Evolutionary conservation across 2,329 filamentous ascomycete species (phyloP).

Genomic region (Neoascochyta sp.): DNA sequence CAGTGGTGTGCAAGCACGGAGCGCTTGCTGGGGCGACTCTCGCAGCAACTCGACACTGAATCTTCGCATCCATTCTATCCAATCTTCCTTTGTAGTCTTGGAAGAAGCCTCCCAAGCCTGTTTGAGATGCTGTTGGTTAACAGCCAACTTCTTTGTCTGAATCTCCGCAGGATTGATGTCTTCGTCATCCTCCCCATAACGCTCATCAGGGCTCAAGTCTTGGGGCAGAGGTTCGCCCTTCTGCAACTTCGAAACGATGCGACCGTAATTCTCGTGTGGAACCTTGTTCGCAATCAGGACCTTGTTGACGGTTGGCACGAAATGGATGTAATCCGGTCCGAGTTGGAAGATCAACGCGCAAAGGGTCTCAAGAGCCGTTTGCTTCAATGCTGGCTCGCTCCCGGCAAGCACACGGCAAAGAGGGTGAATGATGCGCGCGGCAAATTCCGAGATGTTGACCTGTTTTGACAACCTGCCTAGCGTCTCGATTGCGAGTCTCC

Average conservation of each 20-base stretch:
- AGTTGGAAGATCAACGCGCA: constrained; percentile 95
- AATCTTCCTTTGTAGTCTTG: constrained; percentile 96
- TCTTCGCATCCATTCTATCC: constrained; percentile 97
- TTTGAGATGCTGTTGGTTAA: constrained; percentile 96
- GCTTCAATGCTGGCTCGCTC: constrained; percentile 68
- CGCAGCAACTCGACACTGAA: constrained; percentile 94
- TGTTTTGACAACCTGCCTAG: constrained; percentile 91
- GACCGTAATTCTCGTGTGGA: constrained; percentile 84
- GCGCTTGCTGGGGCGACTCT: constrained; percentile 91
- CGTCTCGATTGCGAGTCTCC: constrained; percentile 88
- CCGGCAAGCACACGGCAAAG: constrained; percentile 76
- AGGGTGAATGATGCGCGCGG: constrained; percentile 93
- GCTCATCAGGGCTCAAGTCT: constrained; percentile 81
- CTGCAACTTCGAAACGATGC: constrained; percentile 86
- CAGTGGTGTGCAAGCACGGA: constrained; percentile 86
- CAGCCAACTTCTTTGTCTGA: constrained; percentile 86
- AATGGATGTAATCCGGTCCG: constrained; percentile 91
- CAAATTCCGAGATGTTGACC: constrained; percentile 96
- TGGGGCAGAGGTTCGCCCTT: constrained; percentile 94
- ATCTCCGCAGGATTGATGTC: constrained; percentile 81
- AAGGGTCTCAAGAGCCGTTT: constrained; percentile 85
- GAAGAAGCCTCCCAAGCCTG: constrained; percentile 95
- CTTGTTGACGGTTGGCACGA: constrained; percentile 90
- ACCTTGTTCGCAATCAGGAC: constrained; percentile 73
- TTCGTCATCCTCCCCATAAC: constrained; percentile 72